These are phyloP conservation scores for Diutina catenulata DNA, from an alignment of 1,139 yeast genomes.

Conservation along the genomic window DNA sequence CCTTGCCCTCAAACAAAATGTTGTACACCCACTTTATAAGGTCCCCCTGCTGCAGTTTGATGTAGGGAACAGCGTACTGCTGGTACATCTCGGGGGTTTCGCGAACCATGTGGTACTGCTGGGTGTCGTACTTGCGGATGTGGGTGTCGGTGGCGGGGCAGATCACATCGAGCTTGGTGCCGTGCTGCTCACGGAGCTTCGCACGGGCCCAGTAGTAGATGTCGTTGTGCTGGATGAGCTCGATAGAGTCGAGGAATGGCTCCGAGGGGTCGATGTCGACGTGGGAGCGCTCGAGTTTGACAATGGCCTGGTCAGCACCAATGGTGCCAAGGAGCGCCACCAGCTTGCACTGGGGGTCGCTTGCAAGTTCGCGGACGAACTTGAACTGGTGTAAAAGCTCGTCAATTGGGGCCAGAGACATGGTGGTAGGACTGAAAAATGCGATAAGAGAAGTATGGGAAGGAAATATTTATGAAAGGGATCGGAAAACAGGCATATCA, in stretches of 20 bases:
- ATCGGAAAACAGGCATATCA: too few relatives aligned
- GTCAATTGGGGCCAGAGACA: background rate
- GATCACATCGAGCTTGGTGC: slow-evolving; percentile 64
- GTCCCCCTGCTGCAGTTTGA: slow-evolving; percentile 63
- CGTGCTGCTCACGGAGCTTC: slow-evolving; percentile 35
- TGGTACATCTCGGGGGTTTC: slow-evolving; percentile 78
- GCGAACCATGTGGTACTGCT: slow-evolving; percentile 42
- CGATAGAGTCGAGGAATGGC: slow-evolving; percentile 21
- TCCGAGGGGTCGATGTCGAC: slow-evolving; percentile 13
- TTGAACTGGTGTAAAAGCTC: slow-evolving; percentile 25
- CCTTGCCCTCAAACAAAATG: slow-evolving; percentile 72
- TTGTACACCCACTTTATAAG: slow-evolving; percentile 86
- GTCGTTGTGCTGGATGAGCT: slow-evolving; percentile 57
- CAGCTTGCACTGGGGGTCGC: slow-evolving; percentile 56
- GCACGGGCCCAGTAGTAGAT: slow-evolving; percentile 75
- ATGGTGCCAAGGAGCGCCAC: slow-evolving; percentile 59
- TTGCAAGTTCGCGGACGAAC: slow-evolving; percentile 29
- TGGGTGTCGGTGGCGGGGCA: slow-evolving; percentile 89
- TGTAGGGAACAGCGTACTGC: slow-evolving; percentile 58
- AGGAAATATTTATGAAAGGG: too few relatives aligned
- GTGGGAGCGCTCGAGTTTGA: slow-evolving; percentile 62
- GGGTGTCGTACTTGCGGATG: slow-evolving; percentile 58
- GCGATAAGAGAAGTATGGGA: too few relatives aligned
- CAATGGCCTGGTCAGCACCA: slow-evolving; percentile 48
- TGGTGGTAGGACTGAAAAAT: background rate